Evolutionary conservation across 2,329 filamentous ascomycete species (phyloP).

Genomic region (Alternaria longipes): DNA sequence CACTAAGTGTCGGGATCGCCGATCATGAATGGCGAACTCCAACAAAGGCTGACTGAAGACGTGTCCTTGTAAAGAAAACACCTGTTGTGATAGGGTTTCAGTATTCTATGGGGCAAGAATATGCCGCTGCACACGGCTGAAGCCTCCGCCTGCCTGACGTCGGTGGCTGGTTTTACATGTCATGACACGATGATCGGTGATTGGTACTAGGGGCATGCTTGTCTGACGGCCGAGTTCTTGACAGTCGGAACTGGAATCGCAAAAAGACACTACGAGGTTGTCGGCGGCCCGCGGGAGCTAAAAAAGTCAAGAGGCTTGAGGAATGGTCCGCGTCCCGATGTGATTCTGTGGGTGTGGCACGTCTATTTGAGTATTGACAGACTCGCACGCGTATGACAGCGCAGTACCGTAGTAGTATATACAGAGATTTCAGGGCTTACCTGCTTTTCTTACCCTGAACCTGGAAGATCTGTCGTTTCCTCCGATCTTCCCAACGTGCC

Average conservation of each 20-base stretch:
- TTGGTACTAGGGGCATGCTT: conserved; percentile 4
- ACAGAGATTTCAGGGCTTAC: conserved; percentile 15
- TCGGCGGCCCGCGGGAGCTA: conserved; percentile 1
- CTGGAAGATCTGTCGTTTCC: conserved; percentile 36
- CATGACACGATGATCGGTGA: conserved; percentile 1
- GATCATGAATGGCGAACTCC: background rate
- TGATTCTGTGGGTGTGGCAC: background rate
- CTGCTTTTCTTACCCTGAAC: conserved; percentile 40
- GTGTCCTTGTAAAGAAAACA: background rate
- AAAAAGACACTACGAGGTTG: background rate
- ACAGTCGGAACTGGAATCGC: background rate
- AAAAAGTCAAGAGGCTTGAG: background rate
- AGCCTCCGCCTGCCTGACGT: background rate
- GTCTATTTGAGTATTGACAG: conserved; percentile 1
- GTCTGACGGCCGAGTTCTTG: background rate
- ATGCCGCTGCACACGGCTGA: background rate
- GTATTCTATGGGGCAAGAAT: background rate
- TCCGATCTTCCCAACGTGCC: conserved; percentile 81
- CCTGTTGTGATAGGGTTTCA: background rate
- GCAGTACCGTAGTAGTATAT: background rate
- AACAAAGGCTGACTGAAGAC: background rate
- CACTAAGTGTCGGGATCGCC: background rate
- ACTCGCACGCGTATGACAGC: background rate
- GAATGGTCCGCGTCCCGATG: background rate
- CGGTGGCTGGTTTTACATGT: conserved; percentile 6